Conservation (phyloP, 345 rosid species). For the Brassica nigra region DNA sequence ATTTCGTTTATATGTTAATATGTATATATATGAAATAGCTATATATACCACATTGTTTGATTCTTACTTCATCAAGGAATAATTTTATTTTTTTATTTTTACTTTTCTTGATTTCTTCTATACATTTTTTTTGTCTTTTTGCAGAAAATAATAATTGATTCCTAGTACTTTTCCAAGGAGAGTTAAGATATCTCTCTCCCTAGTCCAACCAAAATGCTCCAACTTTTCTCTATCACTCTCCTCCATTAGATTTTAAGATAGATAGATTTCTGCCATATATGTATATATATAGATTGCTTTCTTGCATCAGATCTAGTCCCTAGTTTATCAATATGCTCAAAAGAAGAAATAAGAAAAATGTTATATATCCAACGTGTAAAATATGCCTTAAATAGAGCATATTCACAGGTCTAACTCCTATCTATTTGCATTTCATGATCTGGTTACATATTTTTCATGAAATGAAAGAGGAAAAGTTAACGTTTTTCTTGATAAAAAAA, state of each 20-base stretch:
- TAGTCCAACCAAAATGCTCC: slow-evolving; percentile 38
- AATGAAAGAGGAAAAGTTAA: background rate
- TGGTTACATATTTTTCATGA: slow-evolving; percentile 13
- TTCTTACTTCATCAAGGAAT: slow-evolving; percentile 21
- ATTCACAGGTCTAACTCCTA: slow-evolving; percentile 17
- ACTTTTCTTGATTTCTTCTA: background rate
- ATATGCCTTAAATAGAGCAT: slow-evolving; percentile 38
- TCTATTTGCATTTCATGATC: slow-evolving; percentile 20
- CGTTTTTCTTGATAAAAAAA: background rate
- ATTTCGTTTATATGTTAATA: background rate
- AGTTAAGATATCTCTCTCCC: slow-evolving; percentile 17
- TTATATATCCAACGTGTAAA: slow-evolving; percentile 24
- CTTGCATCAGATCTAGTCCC: slow-evolving; percentile 36
- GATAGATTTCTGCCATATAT: slow-evolving; percentile 1
- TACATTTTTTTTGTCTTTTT: background rate
- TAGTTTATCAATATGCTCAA: slow-evolving; percentile 33
- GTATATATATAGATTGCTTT: slow-evolving; percentile 11
- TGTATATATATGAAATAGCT: background rate
- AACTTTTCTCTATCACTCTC: slow-evolving; percentile 38
- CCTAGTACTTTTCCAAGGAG: slow-evolving; percentile 43
- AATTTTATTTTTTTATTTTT: background rate
- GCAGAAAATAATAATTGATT: slow-evolving; percentile 27
- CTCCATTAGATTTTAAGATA: slow-evolving; percentile 30
- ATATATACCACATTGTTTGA: slow-evolving; percentile 29
- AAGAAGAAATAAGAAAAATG: slow-evolving; percentile 18